Conservation (phyloP, 768 basidiomycete genomes). For the Suillus clintonianus region DNA sequence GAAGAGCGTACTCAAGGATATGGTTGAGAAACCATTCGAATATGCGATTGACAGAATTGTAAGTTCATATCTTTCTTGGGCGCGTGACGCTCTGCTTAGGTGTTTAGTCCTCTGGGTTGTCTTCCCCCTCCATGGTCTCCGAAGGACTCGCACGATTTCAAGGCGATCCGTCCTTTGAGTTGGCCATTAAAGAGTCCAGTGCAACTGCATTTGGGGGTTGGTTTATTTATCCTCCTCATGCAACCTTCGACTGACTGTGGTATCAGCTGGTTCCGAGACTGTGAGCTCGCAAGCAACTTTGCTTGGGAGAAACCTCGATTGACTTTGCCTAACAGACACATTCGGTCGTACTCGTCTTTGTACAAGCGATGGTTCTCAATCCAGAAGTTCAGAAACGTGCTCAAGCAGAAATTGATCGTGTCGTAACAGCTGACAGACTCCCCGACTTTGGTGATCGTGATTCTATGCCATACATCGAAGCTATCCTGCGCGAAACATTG, state of each 20-base stretch:
- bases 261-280: slow-evolving; percentile 7
- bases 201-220: slow-evolving; percentile 12
- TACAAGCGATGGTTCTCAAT: slow-evolving; percentile 18
- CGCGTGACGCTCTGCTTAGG: background rate
- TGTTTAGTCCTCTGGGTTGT: slow-evolving; percentile 29
- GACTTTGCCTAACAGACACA: slow-evolving; percentile 7
- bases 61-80: background rate
- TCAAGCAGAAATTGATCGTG: slow-evolving; percentile 15
- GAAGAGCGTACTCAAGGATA: slow-evolving; percentile 26
- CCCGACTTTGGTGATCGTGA: slow-evolving; percentile 11
- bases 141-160: slow-evolving; percentile 4
- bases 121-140: slow-evolving; percentile 39
- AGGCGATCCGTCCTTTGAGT: background rate
- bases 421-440: slow-evolving; percentile 10
- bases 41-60: slow-evolving; percentile 8
- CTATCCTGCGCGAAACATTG: slow-evolving; percentile 26
- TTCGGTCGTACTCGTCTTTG: slow-evolving; percentile 7
- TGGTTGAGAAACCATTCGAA: slow-evolving; percentile 9
- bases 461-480: slow-evolving; percentile 15
- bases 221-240: background rate
- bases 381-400: slow-evolving; percentile 13
- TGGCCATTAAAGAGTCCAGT: slow-evolving; percentile 9
- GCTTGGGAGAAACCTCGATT: background rate
- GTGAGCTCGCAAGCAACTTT: background rate
- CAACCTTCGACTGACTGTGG: background rate